Evolutionary conservation across 768 basidiomycete species (phyloP).

Genomic region (Mrakia frigida): DNA sequence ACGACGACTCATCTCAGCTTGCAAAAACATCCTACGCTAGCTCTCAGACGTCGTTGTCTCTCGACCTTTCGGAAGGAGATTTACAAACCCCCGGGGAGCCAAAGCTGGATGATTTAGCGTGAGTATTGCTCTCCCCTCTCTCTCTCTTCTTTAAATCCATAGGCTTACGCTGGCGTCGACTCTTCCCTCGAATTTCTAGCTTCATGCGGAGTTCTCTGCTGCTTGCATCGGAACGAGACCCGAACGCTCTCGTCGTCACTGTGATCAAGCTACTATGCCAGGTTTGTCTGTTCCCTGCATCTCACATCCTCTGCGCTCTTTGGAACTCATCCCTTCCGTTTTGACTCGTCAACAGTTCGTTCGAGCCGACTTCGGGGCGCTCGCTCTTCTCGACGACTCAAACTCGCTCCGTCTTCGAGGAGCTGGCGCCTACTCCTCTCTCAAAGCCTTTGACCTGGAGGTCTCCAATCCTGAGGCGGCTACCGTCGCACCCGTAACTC

Average conservation of each 20-base stretch:
- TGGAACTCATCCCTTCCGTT: not conserved
- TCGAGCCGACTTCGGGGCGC: conserved; percentile 12
- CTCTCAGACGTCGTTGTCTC: no score
- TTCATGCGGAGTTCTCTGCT: not conserved
- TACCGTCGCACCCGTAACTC: not conserved
- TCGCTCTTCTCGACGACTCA: conserved; percentile 3
- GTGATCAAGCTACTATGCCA: not conserved
- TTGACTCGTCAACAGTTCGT: conserved; percentile 16
- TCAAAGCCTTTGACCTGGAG: not conserved
- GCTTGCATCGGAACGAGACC: not conserved
- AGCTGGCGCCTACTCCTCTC: not conserved
- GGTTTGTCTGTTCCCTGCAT: not conserved
- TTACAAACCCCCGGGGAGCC: no score
- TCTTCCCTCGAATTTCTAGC: not conserved
- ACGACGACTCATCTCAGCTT: no score
- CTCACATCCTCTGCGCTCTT: not conserved
- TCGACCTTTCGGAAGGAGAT: no score
- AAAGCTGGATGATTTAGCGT: no score
- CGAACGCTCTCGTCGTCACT: conserved; percentile 2
- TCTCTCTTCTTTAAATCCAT: not conserved
- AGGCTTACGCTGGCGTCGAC: not conserved
- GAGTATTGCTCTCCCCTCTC: no score
- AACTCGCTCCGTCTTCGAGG: not conserved
- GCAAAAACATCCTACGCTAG: no score
- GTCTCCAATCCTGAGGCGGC: not conserved